Evolutionary conservation across 225 moss, liverwort and hornwort genomes (phyloP), one percentile per base, ranked within the genome.

Genomic region (Polytrichum formosum): DNA sequence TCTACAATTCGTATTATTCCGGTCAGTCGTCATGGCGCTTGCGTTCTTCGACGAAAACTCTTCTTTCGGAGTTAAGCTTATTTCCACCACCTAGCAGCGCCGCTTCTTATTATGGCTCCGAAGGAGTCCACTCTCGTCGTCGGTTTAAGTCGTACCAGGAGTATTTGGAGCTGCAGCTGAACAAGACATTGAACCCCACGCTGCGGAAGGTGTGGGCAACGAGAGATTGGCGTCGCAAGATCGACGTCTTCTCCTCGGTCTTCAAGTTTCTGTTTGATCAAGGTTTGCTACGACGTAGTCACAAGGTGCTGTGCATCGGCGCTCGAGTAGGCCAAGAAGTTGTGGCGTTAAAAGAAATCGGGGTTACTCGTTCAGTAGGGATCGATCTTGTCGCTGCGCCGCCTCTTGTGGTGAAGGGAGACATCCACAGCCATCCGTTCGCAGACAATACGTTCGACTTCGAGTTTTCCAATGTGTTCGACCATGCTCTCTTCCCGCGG

Each of bases 281-380:
- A 26, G 78, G 72, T 4, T 74, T 87, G 74, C n/a, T 87, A 6
- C 22, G 72, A 27, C 81, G 22, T 61, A 53, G 55, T n/a, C 72
- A 87, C 18, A 81, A 81, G 56, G 81, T 76, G 33, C 6, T 87
- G 74, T 87, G 87, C 65, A 74, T 87, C 1, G 83, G 87, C 46
- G 87, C 87, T 64, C 83, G 83, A 25, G 78, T 87, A 72, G 87
- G 83, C 20, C 87, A 87, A 28, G 87, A 87, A 78, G 83, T 87
- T 4, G 37, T 79, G 29, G 87, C 87, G 7, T 76, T 83, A 26
- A 87, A 81, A 58, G 87, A 83, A 74, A 69, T 83, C 21, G 83
- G 87, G 5, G 67, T 87, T 67, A n/a, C 63, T 1, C 78, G 79
- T 56, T 63, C 64, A 6, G 67, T 76, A 22, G 83, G 83, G 21